phyloP scores from a whole-genome alignment of 2,329 filamentous ascomycete genomes.

The Aspergillus quadrilineatus region DNA sequence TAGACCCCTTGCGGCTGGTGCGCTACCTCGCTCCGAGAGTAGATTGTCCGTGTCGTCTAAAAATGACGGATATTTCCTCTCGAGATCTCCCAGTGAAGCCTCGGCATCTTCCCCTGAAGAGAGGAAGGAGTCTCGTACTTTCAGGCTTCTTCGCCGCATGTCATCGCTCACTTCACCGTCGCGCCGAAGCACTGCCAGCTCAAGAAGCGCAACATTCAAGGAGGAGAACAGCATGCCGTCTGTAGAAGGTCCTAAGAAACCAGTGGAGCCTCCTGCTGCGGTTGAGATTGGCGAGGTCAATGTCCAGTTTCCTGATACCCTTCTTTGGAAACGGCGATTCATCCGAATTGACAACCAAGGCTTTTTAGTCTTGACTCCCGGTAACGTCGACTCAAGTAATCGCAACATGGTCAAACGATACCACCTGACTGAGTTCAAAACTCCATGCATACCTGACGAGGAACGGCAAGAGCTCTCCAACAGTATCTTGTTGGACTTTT shows the following conservation, averaged over 20 bases:
- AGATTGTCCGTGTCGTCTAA: constrained; percentile 41
- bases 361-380: constrained; percentile 74
- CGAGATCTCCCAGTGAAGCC: constrained; percentile 34
- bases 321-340: constrained; percentile 93
- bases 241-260: constrained; percentile 17
- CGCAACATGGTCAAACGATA: constrained; percentile 72
- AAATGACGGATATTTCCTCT: constrained; percentile 32
- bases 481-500: constrained; percentile 67
- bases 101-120: constrained; percentile 43
- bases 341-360: constrained; percentile 82
- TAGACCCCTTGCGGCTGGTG: constrained; percentile 37
- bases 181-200: constrained; percentile 48
- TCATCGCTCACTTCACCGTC: constrained; percentile 56
- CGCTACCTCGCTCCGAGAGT: constrained; percentile 40
- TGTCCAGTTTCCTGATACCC: constrained; percentile 92
- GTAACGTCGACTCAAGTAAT: constrained; percentile 60
- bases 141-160: constrained; percentile 66
- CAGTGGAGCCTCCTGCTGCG: constrained; percentile 47
- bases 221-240: constrained; percentile 37
- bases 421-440: constrained; percentile 78
- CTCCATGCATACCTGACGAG: constrained; percentile 79
- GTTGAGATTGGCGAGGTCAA: constrained; percentile 86
- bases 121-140: constrained; percentile 57
- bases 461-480: constrained; percentile 91
- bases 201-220: constrained; percentile 37